phyloP scores from a whole-genome alignment of 116 monocot species.

The Iris pallida region DNA sequence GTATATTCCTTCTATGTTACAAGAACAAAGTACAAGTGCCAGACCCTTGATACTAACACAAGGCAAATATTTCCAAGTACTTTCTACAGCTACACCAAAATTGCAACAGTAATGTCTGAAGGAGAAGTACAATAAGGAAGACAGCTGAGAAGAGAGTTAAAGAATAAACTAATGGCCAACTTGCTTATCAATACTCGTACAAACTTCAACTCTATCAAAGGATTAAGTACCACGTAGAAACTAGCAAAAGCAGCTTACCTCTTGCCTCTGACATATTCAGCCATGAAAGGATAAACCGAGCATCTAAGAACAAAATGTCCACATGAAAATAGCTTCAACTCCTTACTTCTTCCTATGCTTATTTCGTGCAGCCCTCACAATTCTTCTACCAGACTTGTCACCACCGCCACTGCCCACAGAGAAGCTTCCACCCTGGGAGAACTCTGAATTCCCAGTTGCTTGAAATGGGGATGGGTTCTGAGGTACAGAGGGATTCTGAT shows the following conservation, averaged over 20 bases:
- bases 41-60: slow-evolving; percentile 4
- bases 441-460: slow-evolving; percentile 1
- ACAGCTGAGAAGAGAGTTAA: not conserved
- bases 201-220: not conserved
- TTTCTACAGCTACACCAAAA: slow-evolving; percentile 3
- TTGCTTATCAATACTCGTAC: not conserved
- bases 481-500: slow-evolving; percentile 8
- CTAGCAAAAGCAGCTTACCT: not conserved
- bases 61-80: not conserved
- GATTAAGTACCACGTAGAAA: not conserved
- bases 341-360: not conserved
- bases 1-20: slow-evolving; percentile 11
- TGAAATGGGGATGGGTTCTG: slow-evolving; percentile 24
- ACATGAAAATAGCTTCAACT: not conserved
- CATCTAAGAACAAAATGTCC: not conserved
- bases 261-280: not conserved
- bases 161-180: not conserved
- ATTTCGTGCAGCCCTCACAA: slow-evolving; percentile 4
- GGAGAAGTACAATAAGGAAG: slow-evolving; percentile 2
- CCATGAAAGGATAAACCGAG: not conserved
- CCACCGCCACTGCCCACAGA: slow-evolving; percentile 17
- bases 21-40: slow-evolving; percentile 7
- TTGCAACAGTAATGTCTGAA: not conserved
- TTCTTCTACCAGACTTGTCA: slow-evolving; percentile 12
- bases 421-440: slow-evolving; percentile 18